Conservation (phyloP, 306 rosid genomes). For the Cicer pinnatifidum region DNA sequence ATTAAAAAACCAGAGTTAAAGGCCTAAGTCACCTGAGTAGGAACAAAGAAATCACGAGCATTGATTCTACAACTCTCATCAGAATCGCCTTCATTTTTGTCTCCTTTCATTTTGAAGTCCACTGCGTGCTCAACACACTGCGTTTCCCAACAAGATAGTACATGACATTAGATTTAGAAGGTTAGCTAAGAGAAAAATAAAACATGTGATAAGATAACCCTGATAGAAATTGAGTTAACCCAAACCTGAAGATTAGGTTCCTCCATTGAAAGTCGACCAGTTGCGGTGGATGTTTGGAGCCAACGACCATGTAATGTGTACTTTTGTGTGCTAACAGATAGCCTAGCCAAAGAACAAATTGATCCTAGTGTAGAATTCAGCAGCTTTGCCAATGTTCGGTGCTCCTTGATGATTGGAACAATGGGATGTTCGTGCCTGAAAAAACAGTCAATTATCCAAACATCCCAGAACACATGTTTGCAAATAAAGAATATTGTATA, state of each 20-base stretch:
- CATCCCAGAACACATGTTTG: constrained; percentile 8
- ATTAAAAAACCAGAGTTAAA: constrained; percentile 36
- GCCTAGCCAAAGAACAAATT: constrained; percentile 80
- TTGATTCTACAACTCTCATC: constrained; percentile 58
- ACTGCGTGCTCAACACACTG: constrained; percentile 93
- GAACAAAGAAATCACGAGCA: constrained; percentile 91
- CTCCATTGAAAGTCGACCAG: constrained; percentile 98
- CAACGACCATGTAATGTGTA: constrained; percentile 93
- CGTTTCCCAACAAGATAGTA: constrained; percentile 46
- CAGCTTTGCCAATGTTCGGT: constrained; percentile 88
- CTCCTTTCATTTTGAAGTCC: constrained; percentile 67
- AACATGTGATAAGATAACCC: constrained; percentile 37
- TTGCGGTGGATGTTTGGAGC: constrained; percentile 97
- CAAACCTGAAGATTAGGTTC: constrained; percentile 98
- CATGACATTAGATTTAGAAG: constrained; percentile 21
- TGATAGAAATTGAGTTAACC: neutral
- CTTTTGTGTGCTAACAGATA: constrained; percentile 73
- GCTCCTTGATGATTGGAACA: constrained; percentile 91
- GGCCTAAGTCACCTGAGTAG: constrained; percentile 73
- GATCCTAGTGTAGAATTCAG: constrained; percentile 90
- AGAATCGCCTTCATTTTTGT: constrained; percentile 56
- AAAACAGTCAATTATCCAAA: constrained; percentile 40
- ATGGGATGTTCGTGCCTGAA: constrained; percentile 95
- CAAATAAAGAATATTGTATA: constrained; percentile 2
- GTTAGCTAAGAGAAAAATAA: constrained; percentile 13